phyloP scores from a whole-genome alignment of 2,329 filamentous ascomycete genomes.

The Xylariaceae sp. region DNA sequence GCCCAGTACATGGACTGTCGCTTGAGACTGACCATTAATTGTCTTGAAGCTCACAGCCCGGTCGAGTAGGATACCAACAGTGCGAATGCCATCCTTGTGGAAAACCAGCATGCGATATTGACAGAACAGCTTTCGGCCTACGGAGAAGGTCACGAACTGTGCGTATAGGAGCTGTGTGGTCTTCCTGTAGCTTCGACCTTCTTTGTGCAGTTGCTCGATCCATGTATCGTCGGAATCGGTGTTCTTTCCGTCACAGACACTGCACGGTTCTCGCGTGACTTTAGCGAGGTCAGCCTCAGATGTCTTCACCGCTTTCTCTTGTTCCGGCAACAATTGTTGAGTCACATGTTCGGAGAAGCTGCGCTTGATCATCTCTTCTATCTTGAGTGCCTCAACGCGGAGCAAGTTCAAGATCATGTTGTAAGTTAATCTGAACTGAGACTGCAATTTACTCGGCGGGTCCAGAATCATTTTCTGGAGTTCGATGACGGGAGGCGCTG shows the following conservation, averaged over 20 bases:
- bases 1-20: slow-evolving; percentile 72
- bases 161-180: slow-evolving; percentile 78
- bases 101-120: slow-evolving; percentile 76
- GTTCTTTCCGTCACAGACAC: slow-evolving; percentile 61
- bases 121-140: slow-evolving; percentile 74
- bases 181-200: slow-evolving; percentile 71
- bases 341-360: slow-evolving; percentile 98
- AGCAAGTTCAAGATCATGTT: slow-evolving; percentile 98
- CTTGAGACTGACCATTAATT: slow-evolving; percentile 43
- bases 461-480: slow-evolving; percentile 93
- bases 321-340: slow-evolving; percentile 86
- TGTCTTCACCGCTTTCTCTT: slow-evolving; percentile 88
- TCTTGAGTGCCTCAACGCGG: slow-evolving; percentile 92
- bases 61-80: slow-evolving; percentile 71
- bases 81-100: slow-evolving; percentile 76
- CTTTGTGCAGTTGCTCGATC: slow-evolving; percentile 67
- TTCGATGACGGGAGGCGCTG: slow-evolving; percentile 79
- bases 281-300: slow-evolving; percentile 89
- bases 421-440: slow-evolving; percentile 95
- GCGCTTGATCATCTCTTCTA: slow-evolving; percentile 99
- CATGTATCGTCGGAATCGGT: slow-evolving; percentile 45
- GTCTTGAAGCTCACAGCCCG: slow-evolving; percentile 65
- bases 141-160: slow-evolving; percentile 69
- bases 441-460: slow-evolving; percentile 88
- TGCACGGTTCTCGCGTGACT: slow-evolving; percentile 79